A percentile compares a stretch with the other conserved stretches of the same genome.
These are phyloP conservation scores for Echites panduratus DNA, from an alignment of 257 asterid species.

Conservation along the genomic window DNA sequence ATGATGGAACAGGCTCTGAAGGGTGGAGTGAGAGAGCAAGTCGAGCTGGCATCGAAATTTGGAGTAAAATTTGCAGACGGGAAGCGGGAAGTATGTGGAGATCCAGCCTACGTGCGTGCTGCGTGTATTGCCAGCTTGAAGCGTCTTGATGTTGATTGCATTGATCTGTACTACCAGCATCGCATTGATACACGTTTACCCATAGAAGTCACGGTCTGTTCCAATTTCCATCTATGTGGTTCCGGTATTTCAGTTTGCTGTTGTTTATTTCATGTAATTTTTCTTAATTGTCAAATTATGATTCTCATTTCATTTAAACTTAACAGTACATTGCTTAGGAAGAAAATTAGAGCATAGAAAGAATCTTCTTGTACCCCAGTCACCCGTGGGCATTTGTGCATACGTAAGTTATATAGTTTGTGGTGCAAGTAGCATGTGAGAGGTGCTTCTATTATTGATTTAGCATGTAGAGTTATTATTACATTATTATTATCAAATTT, in stretches of 20 bases:
- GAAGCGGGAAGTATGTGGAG: constrained; percentile 23
- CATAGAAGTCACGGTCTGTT: constrained; percentile 43
- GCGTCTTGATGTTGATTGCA: constrained; percentile 35
- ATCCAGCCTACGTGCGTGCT: constrained; percentile 35
- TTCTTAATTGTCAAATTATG: neutral
- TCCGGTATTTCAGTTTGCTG: neutral
- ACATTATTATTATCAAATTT: no score
- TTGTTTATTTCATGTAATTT: neutral
- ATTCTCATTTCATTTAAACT: neutral
- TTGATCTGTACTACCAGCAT: constrained; percentile 40
- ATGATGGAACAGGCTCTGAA: constrained; percentile 28
- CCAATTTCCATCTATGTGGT: neutral
- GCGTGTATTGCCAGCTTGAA: constrained; percentile 41
- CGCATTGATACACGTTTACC: no score
- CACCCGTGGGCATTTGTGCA: no score
- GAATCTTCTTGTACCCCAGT: no score
- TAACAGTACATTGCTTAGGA: no score
- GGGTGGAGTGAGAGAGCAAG: constrained; percentile 32
- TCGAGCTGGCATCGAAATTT: constrained; percentile 39
- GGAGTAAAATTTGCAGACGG: constrained; percentile 19
- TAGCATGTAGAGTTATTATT: no score
- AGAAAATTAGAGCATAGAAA: no score
- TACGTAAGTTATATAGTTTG: no score
- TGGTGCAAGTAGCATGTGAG: no score
- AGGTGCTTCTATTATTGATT: no score